A percentile compares a stretch with the other conserved stretches of the same genome.
phyloP scores from a whole-genome alignment of 495 filamentous ascomycete genomes.

The Xeromyces bisporus region DNA sequence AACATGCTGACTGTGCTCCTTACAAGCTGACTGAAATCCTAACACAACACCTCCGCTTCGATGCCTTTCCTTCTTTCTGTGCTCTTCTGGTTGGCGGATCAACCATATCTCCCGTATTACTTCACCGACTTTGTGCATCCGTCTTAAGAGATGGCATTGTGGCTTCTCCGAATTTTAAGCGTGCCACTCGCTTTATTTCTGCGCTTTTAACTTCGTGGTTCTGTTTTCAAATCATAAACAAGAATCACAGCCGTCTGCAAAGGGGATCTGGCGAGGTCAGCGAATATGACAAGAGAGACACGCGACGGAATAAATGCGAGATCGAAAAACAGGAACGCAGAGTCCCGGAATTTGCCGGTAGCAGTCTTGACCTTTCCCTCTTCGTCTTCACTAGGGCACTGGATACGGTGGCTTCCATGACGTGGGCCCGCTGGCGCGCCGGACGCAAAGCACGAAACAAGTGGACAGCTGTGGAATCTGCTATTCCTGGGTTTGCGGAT shows the following conservation, averaged over 20 bases:
- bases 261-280: constrained; percentile 1
- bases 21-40: constrained; percentile 25
- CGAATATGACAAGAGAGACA: too few relatives aligned
- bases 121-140: constrained; percentile 17
- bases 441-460: constrained; percentile 16
- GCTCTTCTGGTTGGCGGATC: constrained; percentile 59
- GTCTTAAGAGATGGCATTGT: constrained; percentile 7
- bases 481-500: constrained; percentile 40
- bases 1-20: background rate
- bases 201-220: constrained; percentile 32
- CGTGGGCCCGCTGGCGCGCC: constrained; percentile 38
- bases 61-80: constrained; percentile 70
- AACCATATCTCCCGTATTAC: constrained; percentile 41
- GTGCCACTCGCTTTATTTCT: constrained; percentile 21
- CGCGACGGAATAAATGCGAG: too few relatives aligned
- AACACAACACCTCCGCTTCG: constrained; percentile 18
- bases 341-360: constrained; percentile 39
- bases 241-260: constrained; percentile 12
- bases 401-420: constrained; percentile 49
- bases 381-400: constrained; percentile 62
- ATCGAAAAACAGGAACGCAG: constrained; percentile 13
- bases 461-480: constrained; percentile 35
- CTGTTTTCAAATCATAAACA: constrained; percentile 31
- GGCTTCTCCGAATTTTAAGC: constrained; percentile 7
- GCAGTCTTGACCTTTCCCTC: constrained; percentile 73